Evolutionary conservation across 2,329 filamentous ascomycete species (phyloP), one percentile per base, ranked within the genome.

Genomic region (Myriangium duriaei): DNA sequence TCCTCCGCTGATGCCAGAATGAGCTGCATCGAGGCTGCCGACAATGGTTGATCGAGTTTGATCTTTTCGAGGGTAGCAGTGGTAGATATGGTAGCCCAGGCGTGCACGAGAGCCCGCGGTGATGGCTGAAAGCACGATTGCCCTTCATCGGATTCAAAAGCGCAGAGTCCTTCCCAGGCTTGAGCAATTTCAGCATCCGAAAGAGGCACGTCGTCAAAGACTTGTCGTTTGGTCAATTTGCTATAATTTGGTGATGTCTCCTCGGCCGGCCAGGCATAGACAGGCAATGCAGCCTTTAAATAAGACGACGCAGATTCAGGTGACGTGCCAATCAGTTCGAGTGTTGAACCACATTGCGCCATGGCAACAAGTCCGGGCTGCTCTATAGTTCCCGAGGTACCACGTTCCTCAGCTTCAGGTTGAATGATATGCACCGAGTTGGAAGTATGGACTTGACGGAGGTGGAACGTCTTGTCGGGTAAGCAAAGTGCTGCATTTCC

Each of bases 361-460:
- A 67, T 57, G 39, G 61, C 62, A 43, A 59, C 50, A 34, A 63
- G 52, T 32, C 53, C 55, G 19, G 54, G 48, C 26, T 48, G 41
- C n/a, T 44, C 42, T 19, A 34, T 14, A 48, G 52, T 26, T 53
- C 17, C 48, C 53, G 2, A 46, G 46, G 45, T 53, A 6, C 19
- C 17, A 12, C 28, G 16, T 13, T 33, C 11, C 7, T 7, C 5
- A 9, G 42, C 51, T 14, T 55, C 49, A 40, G 62, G 62, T 34
- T 59, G 59, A 15, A 72, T 58, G 26, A 78, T 51, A 53, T 72
- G 71, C 40, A 79, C 62, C 24, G 71, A 73, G 47, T 79, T 79
- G 16, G 74, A 78, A 11, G 74, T 77, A 47, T 75, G 73, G 37
- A 79, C 74, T 54, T 79, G 74, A 47, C 73, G 72, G 36, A 79